Evolutionary conservation across 1,284 basidiomycete genomes (phyloP), one percentile per base, ranked within the genome.

Genomic region (Cryptococcus maquisensis): DNA sequence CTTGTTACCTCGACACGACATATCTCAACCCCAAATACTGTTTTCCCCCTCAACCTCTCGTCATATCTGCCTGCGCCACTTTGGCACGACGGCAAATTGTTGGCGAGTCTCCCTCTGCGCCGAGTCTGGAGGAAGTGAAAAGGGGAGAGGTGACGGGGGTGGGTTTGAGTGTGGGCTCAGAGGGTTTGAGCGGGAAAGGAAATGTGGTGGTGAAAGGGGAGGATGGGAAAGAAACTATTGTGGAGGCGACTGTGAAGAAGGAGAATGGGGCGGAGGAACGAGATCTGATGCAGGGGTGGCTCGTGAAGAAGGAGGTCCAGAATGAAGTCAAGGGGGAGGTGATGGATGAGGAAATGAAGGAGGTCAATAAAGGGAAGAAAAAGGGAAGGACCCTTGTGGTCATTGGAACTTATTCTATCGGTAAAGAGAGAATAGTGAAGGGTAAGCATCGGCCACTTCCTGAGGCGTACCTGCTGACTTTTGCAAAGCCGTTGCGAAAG

Each of bases 371-470:
- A 38, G 60, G 64, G 12, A 68, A 65, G 40, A 61, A 61, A 35
- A 68, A 65, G 41, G 74, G 73, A 32, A 54, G 76, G 55, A 71
- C 79, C 43, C 79, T 98, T n/a, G 82, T 98, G 46, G 83, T 96
- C 42, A 84, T 98, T 24, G 95, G 94, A 12, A 97, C 95, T 0
- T 98, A 98, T 73, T 91, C 90, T 0, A 92, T 98, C 51, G 95
- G 95, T 49, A 98, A 98, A 75, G 95, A 98, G 74, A 85, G 93
- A 41, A 88, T 98, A 46, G 90, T 97, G 32, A 95, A 97, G 81
- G 91, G 90, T 86, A 53, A 42, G 67, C 3, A 13, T 46, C 42
- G 8, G 28, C 28, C 28, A 28, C n/a, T 40, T 50, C n/a, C 21
- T 52, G 13, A 41, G 21, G 10, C 20, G 36, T 35, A 9, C 32